Base-by-base conservation (phyloP, 257 asterid species). In the Capsicum pubescens region DNA sequence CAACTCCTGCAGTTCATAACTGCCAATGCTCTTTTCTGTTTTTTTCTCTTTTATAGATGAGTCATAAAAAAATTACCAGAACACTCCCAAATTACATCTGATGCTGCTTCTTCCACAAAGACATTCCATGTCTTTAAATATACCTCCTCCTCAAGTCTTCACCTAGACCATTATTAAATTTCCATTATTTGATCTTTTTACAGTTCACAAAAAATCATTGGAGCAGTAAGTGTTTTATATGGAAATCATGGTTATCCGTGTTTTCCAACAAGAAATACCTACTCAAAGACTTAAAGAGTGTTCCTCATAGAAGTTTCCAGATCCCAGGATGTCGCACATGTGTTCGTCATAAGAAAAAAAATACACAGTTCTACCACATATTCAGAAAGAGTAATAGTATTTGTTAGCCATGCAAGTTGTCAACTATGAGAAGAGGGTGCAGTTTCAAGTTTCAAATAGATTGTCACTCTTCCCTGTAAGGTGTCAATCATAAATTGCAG, bases 61-160 rank as follows among this genome's bases (percentile, higher is more conserved):
- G 46, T 50, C 63, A 21, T 21, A 52, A 21, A 76, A 67, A 76
- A 52, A 12, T 50, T 52, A 1, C 81, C 61, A 21, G 81, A 50
- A 26, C 60, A 52, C 61, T 26, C 81, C 81, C 81, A 52, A 76
- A 14, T 50, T 76, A 60, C 81, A 76, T 21, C 80, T 32, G 42
- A 26, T 52, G 32, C 21, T 21, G 63, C 57, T 6, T 7, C 81
- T 76, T 76, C 81, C 61, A 52, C 8, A 12, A 76, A 52, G 52
- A 50, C 46, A 52, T 52, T 21, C 21, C 59, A 76, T 13, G 32
- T 15, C 63, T 21, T 21, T 21, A 74, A 76, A 7, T 52, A 21
- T 76, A 16, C 13, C 46, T 12, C 81, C n/a, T 46, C 39, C 21
- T 21, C 61, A 52, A 52, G 44, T 74, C 61, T 74, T 50, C 21